Evolutionary conservation across 345 rosid species (phyloP).

Genomic region (Limnanthes douglasii): DNA sequence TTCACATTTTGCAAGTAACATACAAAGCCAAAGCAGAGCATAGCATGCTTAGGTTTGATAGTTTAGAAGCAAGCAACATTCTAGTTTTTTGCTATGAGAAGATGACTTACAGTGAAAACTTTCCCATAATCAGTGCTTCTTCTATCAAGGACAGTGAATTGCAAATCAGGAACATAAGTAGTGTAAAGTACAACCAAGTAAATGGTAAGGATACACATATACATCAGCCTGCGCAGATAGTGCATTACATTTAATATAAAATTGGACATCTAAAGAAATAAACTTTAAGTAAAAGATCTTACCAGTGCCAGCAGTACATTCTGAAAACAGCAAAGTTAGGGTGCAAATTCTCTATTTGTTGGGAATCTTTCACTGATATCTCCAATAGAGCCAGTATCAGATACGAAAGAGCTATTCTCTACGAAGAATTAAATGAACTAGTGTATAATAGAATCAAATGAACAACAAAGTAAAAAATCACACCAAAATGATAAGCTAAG

Average conservation of each 20-base stretch:
- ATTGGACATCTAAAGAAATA: no score
- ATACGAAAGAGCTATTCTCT: constrained; percentile 92
- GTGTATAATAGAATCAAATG: no score
- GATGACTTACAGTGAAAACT: constrained; percentile 42
- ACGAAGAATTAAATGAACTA: constrained; percentile 3
- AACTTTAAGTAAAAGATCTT: no score
- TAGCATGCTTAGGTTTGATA: no score
- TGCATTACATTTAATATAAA: no score
- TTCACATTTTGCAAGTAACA: no score
- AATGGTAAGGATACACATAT: constrained; percentile 30
- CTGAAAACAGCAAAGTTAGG: constrained; percentile 35
- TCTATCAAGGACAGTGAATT: constrained; percentile 27
- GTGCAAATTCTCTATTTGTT: constrained; percentile 14
- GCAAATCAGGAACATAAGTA: constrained; percentile 70
- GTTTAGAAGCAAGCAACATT: no score
- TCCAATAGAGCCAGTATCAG: constrained; percentile 50
- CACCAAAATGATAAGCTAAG: not conserved
- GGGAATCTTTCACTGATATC: constrained; percentile 30
- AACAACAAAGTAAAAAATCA: no score
- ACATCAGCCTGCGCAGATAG: constrained; percentile 43
- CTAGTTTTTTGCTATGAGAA: no score
- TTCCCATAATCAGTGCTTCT: constrained; percentile 43
- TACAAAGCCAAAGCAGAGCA: no score
- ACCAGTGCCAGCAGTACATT: constrained; percentile 63
- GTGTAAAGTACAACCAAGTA: constrained; percentile 51